Evolutionary conservation across 2,329 filamentous ascomycete species (phyloP).

Genomic region (Niveomyces coronatus): DNA sequence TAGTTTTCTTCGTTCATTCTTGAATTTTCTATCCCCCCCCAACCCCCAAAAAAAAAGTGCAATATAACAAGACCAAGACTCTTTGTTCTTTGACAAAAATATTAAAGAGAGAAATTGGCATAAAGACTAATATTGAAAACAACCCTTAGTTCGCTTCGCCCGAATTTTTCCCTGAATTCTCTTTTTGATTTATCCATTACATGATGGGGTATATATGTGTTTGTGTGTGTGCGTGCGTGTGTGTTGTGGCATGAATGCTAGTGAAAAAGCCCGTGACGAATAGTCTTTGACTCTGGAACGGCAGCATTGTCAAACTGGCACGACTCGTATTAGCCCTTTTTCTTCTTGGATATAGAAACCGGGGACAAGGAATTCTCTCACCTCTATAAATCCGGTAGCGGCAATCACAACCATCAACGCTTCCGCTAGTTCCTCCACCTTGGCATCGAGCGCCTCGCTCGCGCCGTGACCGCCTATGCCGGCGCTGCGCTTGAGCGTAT

Average conservation of each 20-base stretch:
- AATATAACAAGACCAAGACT: too few relatives aligned
- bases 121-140: neutral
- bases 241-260: too few relatives aligned
- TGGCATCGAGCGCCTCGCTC: conserved; percentile 40
- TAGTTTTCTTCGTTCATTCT: too few relatives aligned
- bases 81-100: too few relatives aligned
- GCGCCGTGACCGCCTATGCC: conserved; percentile 51
- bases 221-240: too few relatives aligned
- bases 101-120: neutral
- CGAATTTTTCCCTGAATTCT: neutral
- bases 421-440: conserved; percentile 69
- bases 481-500: conserved; percentile 81
- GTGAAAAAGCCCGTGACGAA: conserved; percentile 30
- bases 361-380: conserved; percentile 32
- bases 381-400: conserved; percentile 77
- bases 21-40: neutral
- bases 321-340: neutral
- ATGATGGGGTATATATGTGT: too few relatives aligned
- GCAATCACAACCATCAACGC: conserved; percentile 75
- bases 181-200: neutral
- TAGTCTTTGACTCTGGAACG: conserved; percentile 22
- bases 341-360: neutral
- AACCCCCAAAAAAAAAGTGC: neutral
- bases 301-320: conserved; percentile 31
- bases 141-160: neutral